Base-by-base conservation (phyloP, 768 basidiomycete species). In the Leccinum obscurum region DNA sequence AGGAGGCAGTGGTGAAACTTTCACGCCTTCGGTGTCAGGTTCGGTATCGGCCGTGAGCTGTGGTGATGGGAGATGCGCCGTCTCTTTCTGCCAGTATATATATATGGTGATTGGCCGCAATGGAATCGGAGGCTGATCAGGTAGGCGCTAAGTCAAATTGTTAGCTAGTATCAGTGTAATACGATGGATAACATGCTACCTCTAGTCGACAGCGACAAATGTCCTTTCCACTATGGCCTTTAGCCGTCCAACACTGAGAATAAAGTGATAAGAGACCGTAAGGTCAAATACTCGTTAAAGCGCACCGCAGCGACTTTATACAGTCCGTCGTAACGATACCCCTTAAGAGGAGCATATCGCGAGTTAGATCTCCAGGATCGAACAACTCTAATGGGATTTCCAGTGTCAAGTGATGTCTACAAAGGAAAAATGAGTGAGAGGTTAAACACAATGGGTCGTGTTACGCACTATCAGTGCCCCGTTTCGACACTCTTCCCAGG, bases 301-400 rank as follows among this genome's bases (percentile, higher is more conserved):
- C 15, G 3, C 13, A 76, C 75, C 6, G 53, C 41, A 4, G 63
- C 39, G 3, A 74, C 62, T 37, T 28, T 72, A 57, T 74, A 74
- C 3, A 74, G 46, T n/a, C 73, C 73, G 32, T 75, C 73, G 26
- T 75, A 74, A 2, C 73, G 74, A 35, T 65, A 67, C 9, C 71
- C 72, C 2, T 32, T 6, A 2, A 28, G 13, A 11, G 73, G 73
- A 8, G 74, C 68, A 60, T 71, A 74, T 46, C 58, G 57, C 10
- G n/a, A n/a, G n/a, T n/a, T n/a, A n/a, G n/a, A n/a, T n/a, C n/a
- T n/a, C n/a, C n/a, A n/a, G n/a, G n/a, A 70, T 15, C 73, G 65
- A 46, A 74, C 35, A 15, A 76, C 68, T n/a, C 73, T 66, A 8
- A 74, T 55, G 1, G 69, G 68, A 0, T 64, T 59, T 35, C 60